Base-by-base conservation (phyloP, 805 yeast genomes). In the Schwanniomyces sp. region DNA sequence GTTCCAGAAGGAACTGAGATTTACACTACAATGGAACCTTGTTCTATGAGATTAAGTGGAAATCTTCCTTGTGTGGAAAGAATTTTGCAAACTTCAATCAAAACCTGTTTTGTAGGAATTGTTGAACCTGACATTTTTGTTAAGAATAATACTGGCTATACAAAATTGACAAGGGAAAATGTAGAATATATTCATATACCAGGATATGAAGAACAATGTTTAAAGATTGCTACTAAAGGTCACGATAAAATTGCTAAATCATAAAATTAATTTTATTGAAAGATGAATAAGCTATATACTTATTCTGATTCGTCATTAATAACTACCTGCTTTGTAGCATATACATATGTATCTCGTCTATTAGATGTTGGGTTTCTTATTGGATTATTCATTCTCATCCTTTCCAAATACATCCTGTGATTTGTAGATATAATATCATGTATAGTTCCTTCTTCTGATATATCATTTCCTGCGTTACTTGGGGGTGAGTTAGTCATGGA, bases 21-120 rank as follows among this genome's bases (percentile, higher is more conserved):
- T 10, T 94, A 88, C 64, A 92, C 98, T 0, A 90, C 97, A 0
- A 94, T 94, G 98, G 99, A 94, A 61, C 99, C 99, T 0, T 94
- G 99, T 62, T 84, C 96, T 5, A 79, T 80, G 47, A 75, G 99
- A 45, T 70, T 92, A 29, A 90, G 97, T 61, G 98, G 98, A 0
- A 91, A 92, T 55, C 58, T 75, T 44, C 96, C 99, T 0, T 94
- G 99, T 66, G 84, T 82, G 2, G 91, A 91, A 51, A 76, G 98
- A 26, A 82, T 94, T 6, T 59, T 91, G 43, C 75, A 69, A 4
- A 64, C 81, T 0, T 54, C 59, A 7, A 85, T 92, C 50, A 75
- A 72, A 17, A 81, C 94, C 0, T 91, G 91, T 24, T 90, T 86
- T 69, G 97, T 92, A 5, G 99, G 98, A 0, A 94, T 91, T 1